Percentiles rank a stretch among this genome's conserved stretches.
Conservation (phyloP, 805 yeast species). For the Cyberlindnera xylosilytica region DNA sequence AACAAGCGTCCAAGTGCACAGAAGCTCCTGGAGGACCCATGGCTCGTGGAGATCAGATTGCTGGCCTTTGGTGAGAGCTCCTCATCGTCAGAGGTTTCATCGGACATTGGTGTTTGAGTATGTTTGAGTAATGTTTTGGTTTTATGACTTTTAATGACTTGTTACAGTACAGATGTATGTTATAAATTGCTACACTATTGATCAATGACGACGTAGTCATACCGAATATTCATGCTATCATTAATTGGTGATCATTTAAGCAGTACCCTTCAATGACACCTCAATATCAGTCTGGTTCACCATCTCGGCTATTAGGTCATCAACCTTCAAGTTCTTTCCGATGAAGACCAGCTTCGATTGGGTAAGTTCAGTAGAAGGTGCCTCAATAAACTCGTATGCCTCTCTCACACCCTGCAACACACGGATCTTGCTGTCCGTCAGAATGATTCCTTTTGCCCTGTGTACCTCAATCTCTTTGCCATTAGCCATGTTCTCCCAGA, state of each 20-base stretch:
- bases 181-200: no score
- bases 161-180: background rate
- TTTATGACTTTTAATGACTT: background rate
- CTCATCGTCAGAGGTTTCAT: constrained; percentile 25
- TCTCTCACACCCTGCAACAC: constrained; percentile 87
- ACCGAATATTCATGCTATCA: no score
- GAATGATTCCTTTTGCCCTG: constrained; percentile 74
- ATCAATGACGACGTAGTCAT: no score
- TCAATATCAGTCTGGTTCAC: constrained; percentile 11
- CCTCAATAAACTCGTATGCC: constrained; percentile 74
- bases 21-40: constrained; percentile 82
- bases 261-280: background rate
- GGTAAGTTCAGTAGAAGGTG: constrained; percentile 34
- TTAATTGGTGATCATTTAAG: no score
- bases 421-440: constrained; percentile 31
- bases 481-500: constrained; percentile 66
- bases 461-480: constrained; percentile 62
- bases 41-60: constrained; percentile 74
- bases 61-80: constrained; percentile 57
- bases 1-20: constrained; percentile 76
- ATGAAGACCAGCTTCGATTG: constrained; percentile 67
- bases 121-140: background rate
- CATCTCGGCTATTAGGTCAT: constrained; percentile 35
- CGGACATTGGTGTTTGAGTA: constrained; percentile 22
- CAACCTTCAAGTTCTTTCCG: constrained; percentile 56